Evolutionary conservation across 352 stramenopile genomes (phyloP).

Genomic region (Globisporangium splendens): DNA sequence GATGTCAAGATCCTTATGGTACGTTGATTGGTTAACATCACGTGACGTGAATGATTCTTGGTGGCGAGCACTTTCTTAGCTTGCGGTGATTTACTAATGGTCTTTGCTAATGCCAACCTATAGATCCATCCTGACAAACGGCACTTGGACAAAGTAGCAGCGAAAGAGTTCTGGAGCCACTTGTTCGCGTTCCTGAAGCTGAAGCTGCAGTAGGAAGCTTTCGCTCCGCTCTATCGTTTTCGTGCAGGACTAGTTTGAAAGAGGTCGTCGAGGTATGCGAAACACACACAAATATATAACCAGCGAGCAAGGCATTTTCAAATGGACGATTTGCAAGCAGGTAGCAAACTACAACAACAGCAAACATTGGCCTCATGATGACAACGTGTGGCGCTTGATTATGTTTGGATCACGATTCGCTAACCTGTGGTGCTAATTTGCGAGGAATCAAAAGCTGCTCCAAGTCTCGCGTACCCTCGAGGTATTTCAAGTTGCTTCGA

Average conservation of each 20-base stretch:
- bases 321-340: not conserved
- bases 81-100: too few relatives aligned
- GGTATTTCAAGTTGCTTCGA: too few relatives aligned
- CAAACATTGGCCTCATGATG: not conserved
- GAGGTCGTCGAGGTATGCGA: not conserved
- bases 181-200: conserved; percentile 85
- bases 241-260: not conserved
- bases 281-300: conserved; percentile 1
- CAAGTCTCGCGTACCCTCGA: too few relatives aligned
- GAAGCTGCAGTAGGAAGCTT: conserved; percentile 59
- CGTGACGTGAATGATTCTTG: too few relatives aligned
- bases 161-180: conserved; percentile 90
- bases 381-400: not conserved
- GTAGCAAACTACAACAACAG: not conserved
- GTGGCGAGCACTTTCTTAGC: too few relatives aligned
- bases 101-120: not conserved
- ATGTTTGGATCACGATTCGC: not conserved
- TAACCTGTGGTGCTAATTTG: not conserved
- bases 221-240: not conserved
- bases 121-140: conserved; percentile 89
- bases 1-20: conserved; percentile 90
- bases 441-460: not conserved
- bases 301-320: not conserved
- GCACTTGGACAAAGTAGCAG: conserved; percentile 88
- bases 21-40: conserved; percentile 4